A percentile compares a stretch with the other conserved stretches of the same genome.
phyloP scores from a whole-genome alignment of 2,329 filamentous ascomycete species.

The Domatiomyces catenatus region DNA sequence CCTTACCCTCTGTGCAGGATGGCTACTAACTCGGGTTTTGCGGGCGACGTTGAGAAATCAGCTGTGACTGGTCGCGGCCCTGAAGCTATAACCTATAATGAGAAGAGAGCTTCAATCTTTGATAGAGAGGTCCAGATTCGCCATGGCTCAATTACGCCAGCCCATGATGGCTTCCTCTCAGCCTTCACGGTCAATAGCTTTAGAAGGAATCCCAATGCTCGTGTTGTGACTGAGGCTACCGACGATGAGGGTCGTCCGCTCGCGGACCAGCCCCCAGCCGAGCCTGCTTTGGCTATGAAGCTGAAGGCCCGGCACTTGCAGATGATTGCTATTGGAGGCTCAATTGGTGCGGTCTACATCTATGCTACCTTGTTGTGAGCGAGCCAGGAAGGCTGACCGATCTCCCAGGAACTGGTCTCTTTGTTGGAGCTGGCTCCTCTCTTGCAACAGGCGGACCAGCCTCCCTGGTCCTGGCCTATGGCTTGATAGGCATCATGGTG shows the following conservation, averaged over 20 bases:
- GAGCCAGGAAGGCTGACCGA: background rate
- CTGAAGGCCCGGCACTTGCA: conserved; percentile 77
- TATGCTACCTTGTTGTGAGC: background rate
- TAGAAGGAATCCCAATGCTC: conserved; percentile 30
- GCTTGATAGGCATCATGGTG: conserved; percentile 68
- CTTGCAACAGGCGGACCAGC: conserved; percentile 57
- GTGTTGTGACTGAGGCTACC: conserved; percentile 22
- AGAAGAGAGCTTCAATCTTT: background rate
- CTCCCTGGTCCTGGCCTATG: conserved; percentile 60
- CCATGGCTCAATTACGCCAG: conserved; percentile 3
- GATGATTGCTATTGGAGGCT: conserved; percentile 94
- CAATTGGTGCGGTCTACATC: conserved; percentile 19
- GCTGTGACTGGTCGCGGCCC: too few species aligned
- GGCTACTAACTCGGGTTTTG: background rate
- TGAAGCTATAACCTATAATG: background rate
- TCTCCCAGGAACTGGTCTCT: conserved; percentile 42
- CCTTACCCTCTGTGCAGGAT: background rate
- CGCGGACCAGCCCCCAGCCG: conserved; percentile 50
- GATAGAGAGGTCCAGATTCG: conserved; percentile 5
- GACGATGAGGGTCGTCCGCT: conserved; percentile 41
- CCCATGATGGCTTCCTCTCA: conserved; percentile 7
- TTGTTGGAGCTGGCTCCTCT: conserved; percentile 65
- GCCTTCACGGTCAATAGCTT: conserved; percentile 27
- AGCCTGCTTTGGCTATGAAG: conserved; percentile 58
- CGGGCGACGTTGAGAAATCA: background rate